Base-by-base conservation (phyloP, 257 asterid genomes). In the Nicotiana noctiflora region DNA sequence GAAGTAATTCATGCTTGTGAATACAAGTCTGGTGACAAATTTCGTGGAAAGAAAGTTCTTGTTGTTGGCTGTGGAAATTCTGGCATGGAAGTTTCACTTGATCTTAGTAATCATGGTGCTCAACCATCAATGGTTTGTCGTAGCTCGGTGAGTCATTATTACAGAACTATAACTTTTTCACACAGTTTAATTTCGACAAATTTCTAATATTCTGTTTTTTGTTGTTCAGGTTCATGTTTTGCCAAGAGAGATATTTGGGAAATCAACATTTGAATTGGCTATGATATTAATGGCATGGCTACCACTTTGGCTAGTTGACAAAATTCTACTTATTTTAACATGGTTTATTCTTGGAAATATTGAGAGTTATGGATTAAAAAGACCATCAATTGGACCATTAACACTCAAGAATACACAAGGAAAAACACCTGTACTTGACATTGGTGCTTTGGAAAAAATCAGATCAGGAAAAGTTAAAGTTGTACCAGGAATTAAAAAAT, bases 371-470 rank as follows among this genome's bases (percentile, higher is more conserved):
- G 97, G 97, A 34, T 81, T 92, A 17, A 86, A 86, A 76, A 79
- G 92, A 86, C 96, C 97, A 6, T 4, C 75, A 0, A 4, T 53
- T 0, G 97, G 97, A 14, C 97, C 97, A 13, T 65, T 92, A 61
- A 84, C 81, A 84, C 86, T 92, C 14, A 92, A 92, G 75, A 90
- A 91, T 84, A 84, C 79, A 6, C 87, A 79, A 6, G 97, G 97
- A 10, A 92, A 89, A 34, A 89, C 94, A 25, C 97, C 96, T 15
- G 96, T 92, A 27, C 87, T 92, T 0, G 96, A 92, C 82, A 86
- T 90, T 34, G 97, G 97, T 5, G 88, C 97, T 25, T 25, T 25
- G 27, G 27, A 25, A 25, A 25, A 25, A 25, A 25, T 25, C 27
- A 25, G 27, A 25, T 25, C 27, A 25, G 27, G 27, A 25, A 25